Conservation (phyloP, 208 protist species). For the Phytomonas sp. region DNA sequence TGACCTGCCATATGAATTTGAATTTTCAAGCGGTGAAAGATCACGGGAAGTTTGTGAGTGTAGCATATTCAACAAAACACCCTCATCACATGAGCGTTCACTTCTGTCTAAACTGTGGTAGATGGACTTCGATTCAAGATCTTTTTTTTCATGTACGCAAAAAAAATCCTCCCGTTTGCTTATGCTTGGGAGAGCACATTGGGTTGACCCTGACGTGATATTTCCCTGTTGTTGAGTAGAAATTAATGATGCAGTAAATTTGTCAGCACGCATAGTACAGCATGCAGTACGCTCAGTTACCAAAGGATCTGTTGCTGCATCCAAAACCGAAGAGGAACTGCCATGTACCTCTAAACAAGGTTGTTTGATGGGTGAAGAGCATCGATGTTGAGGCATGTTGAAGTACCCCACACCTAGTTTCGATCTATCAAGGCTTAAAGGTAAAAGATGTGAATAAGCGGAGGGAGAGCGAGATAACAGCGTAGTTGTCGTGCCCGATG, state of each 20-base stretch:
- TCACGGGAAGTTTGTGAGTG: neutral
- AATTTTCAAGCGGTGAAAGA: neutral
- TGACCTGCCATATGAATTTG: neutral
- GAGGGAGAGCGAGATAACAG: constrained; percentile 15
- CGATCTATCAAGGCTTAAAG: neutral
- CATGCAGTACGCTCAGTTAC: neutral
- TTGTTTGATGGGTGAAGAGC: neutral
- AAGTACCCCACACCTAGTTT: neutral
- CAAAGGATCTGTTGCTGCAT: neutral
- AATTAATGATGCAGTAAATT: neutral
- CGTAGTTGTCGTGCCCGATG: neutral
- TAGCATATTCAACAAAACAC: neutral
- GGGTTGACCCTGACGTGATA: neutral
- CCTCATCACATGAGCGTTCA: neutral
- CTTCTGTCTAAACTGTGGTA: neutral
- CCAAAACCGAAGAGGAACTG: neutral
- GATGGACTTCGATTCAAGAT: neutral
- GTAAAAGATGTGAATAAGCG: constrained; percentile 4
- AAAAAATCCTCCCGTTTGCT: neutral
- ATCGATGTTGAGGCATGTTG: neutral
- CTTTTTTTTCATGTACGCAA: neutral
- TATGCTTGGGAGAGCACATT: neutral
- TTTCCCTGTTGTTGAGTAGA: neutral
- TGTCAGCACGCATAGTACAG: neutral
- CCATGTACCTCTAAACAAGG: neutral